Evolutionary conservation across 805 yeast species (phyloP).

Genomic region (Yarrowia keelungensis): DNA sequence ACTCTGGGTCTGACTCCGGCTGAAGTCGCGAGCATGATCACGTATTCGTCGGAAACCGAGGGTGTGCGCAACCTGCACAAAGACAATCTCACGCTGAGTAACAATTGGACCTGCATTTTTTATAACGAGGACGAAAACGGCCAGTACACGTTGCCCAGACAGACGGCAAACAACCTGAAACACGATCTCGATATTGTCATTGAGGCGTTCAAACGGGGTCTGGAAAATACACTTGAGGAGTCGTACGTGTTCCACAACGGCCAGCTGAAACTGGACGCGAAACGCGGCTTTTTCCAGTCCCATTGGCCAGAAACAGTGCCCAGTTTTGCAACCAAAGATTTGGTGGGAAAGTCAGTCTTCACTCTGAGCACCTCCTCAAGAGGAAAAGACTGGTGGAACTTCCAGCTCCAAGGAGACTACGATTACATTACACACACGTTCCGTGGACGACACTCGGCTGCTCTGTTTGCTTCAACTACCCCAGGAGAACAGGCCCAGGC

Average conservation of each 20-base stretch:
- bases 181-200: background rate
- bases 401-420: conserved; percentile 28
- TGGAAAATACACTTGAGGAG: background rate
- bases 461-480: conserved; percentile 7
- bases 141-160: conserved; percentile 6
- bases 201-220: background rate
- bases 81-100: conserved; percentile 23
- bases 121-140: conserved; percentile 16
- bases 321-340: background rate
- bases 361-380: conserved; percentile 12
- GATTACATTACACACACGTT: conserved; percentile 17
- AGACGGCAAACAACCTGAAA: conserved; percentile 2
- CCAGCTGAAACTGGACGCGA: conserved; percentile 10
- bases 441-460: conserved; percentile 3
- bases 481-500: conserved; percentile 3
- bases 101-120: conserved; percentile 30
- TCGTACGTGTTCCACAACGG: conserved; percentile 23
- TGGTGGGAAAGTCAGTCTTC: conserved; percentile 19
- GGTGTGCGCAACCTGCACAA: conserved; percentile 13
- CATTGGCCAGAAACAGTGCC: conserved; percentile 18
- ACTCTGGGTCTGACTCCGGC: background rate
- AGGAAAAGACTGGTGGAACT: conserved; percentile 33
- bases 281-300: conserved; percentile 12
- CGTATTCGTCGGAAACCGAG: conserved; percentile 16
- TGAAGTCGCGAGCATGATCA: background rate